Percentiles rank a stretch among this genome's conserved stretches.
These are phyloP conservation scores for Pichia sp. DNA, from an alignment of 1,139 yeast genomes.

Conservation along the genomic window DNA sequence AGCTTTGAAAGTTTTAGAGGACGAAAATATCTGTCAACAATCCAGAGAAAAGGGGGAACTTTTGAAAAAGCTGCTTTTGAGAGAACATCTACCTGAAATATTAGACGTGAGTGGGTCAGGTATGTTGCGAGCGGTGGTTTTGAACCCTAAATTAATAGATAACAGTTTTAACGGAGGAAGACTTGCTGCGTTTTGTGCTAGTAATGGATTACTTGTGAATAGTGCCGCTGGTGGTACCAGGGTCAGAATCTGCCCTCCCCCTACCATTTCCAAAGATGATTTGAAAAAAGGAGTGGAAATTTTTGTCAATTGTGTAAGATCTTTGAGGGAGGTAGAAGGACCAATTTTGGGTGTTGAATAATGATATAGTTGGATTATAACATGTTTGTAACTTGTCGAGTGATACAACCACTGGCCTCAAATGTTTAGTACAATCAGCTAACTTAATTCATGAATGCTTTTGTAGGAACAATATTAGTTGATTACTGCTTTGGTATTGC, in stretches of 20 bases:
- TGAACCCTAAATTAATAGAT: conserved; percentile 40
- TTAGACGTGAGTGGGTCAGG: conserved; percentile 38
- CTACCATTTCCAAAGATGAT: conserved; percentile 77
- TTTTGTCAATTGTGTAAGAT: conserved; percentile 14
- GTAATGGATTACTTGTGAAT: conserved; percentile 75
- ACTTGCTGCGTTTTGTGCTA: conserved; percentile 90
- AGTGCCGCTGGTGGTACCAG: conserved; percentile 91
- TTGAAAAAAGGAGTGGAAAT: conserved; percentile 60
- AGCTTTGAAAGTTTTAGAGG: conserved; percentile 76
- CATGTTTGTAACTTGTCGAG: too few relatives aligned
- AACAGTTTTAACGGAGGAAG: conserved; percentile 72
- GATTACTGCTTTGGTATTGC: too few relatives aligned
- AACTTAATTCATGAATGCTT: too few relatives aligned
- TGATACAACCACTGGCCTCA: too few relatives aligned
- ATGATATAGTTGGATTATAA: too few relatives aligned
- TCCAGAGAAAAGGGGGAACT: conserved; percentile 59
- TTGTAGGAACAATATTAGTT: too few relatives aligned
- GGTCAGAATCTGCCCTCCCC: conserved; percentile 88
- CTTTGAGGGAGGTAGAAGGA: conserved; percentile 10
- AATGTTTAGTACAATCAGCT: too few relatives aligned
- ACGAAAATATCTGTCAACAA: conserved; percentile 71
- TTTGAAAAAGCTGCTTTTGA: conserved; percentile 51
- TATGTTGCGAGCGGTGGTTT: conserved; percentile 74
- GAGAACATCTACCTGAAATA: conserved; percentile 27
- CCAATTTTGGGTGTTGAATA: conserved; percentile 11